Conservation (phyloP, 2,329 filamentous ascomycete species). For the Ophiostoma ulmi region DNA sequence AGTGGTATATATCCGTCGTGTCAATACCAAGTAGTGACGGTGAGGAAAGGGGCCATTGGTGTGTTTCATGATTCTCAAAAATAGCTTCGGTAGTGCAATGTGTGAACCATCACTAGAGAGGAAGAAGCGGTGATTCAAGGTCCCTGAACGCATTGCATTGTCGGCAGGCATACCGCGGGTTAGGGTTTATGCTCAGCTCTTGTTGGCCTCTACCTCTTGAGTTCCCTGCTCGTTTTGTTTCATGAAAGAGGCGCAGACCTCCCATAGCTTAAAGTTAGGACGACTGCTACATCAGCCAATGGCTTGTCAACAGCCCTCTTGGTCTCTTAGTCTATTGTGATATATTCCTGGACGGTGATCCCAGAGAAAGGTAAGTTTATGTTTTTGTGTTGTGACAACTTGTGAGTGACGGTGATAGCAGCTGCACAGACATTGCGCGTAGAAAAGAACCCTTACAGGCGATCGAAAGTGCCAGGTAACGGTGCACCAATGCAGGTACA, state of each 20-base stretch:
- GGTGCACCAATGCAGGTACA: neutral
- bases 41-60: neutral
- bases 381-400: neutral
- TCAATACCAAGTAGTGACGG: neutral
- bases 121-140: neutral
- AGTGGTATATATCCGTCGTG: neutral
- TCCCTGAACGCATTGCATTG: neutral
- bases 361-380: neutral
- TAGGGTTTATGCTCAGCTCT: neutral
- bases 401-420: neutral
- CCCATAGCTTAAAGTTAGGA: neutral
- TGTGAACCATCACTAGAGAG: neutral
- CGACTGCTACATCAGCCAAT: conserved; percentile 2
- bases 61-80: neutral
- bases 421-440: neutral
- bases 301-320: neutral
- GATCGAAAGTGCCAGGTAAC: neutral
- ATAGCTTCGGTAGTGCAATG: neutral
- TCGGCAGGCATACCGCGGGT: conserved; percentile 1
- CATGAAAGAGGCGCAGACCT: neutral
- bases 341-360: conserved; percentile 4
- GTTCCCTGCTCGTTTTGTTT: conserved; percentile 1
- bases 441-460: neutral
- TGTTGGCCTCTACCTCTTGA: neutral
- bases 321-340: neutral